phyloP scores from a whole-genome alignment of 2,329 filamentous ascomycete species.

The Fusarium sp. region DNA sequence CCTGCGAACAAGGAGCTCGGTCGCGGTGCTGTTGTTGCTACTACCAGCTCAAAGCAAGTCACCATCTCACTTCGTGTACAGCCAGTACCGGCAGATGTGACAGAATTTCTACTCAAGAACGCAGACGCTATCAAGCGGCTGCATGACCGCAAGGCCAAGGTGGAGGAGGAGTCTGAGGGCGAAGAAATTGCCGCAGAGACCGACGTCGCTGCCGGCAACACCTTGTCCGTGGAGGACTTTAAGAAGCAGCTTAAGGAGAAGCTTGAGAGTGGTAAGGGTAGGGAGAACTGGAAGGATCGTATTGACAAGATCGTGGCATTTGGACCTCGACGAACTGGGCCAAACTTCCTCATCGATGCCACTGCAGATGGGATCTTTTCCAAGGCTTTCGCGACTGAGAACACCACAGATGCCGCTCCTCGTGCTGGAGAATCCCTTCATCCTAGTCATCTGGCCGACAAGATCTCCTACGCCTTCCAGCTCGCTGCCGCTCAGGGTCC shows the following conservation, averaged over 20 bases:
- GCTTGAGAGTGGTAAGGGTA: conserved; percentile 79
- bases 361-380: conserved; percentile 79
- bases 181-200: conserved; percentile 65
- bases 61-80: conserved; percentile 80
- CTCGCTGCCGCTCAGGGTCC: conserved; percentile 90
- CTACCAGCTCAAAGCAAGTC: conserved; percentile 88
- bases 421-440: conserved; percentile 63
- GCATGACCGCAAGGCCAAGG: conserved; percentile 72
- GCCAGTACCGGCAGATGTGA: conserved; percentile 82
- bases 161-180: conserved; percentile 52
- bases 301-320: conserved; percentile 90
- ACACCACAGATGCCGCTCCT: conserved; percentile 48
- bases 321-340: conserved; percentile 84
- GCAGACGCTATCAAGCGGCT: conserved; percentile 81
- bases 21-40: conserved; percentile 79
- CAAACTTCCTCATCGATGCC: conserved; percentile 89
- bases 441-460: conserved; percentile 83
- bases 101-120: conserved; percentile 87
- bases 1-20: conserved; percentile 88
- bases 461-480: conserved; percentile 94
- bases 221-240: conserved; percentile 81
- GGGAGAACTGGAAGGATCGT: conserved; percentile 79
- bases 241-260: conserved; percentile 75
- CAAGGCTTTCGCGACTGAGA: conserved; percentile 70
- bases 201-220: conserved; percentile 68